Percentiles rank a stretch among this genome's conserved stretches.
phyloP scores from a whole-genome alignment of 2,329 filamentous ascomycete species.

The Penicillium glabrum region DNA sequence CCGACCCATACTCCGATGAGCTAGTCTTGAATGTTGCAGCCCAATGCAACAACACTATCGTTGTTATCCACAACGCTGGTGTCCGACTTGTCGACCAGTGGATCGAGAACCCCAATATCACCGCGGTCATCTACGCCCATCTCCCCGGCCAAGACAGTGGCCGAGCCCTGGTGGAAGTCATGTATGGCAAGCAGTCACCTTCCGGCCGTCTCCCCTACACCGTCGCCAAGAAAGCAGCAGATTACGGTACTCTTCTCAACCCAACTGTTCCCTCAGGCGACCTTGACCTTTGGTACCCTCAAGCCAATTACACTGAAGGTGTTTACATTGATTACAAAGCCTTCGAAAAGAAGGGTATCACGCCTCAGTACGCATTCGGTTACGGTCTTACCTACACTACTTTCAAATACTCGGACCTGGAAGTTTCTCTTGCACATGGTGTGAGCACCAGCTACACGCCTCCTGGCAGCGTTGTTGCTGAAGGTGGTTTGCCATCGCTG shows the following conservation, averaged over 20 bases:
- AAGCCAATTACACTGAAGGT: conserved; percentile 60
- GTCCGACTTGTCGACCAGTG: conserved; percentile 70
- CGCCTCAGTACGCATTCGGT: conserved; percentile 60
- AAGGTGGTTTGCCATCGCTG: conserved; percentile 42
- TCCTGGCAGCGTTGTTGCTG: conserved; percentile 44
- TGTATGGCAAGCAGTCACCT: conserved; percentile 65
- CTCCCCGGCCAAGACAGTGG: conserved; percentile 72
- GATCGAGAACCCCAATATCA: conserved; percentile 62
- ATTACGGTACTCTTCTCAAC: conserved; percentile 37
- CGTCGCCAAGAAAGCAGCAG: conserved; percentile 49
- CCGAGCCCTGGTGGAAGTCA: conserved; percentile 68
- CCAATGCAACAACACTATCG: conserved; percentile 79
- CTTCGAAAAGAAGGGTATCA: conserved; percentile 49
- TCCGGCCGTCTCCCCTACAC: conserved; percentile 61
- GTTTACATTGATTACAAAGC: conserved; percentile 58
- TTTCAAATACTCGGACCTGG: conserved; percentile 57
- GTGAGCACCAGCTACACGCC: conserved; percentile 29
- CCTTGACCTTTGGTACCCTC: conserved; percentile 52
- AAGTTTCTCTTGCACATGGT: conserved; percentile 35
- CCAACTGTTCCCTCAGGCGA: conserved; percentile 49
- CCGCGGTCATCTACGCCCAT: conserved; percentile 70
- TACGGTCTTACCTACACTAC: conserved; percentile 61
- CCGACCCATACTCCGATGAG: conserved; percentile 20
- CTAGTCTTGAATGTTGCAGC: conserved; percentile 70
- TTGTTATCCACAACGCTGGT: conserved; percentile 82